Conservation (phyloP, 192 early-diverging fungal species). For the Coemansia sp. region DNA sequence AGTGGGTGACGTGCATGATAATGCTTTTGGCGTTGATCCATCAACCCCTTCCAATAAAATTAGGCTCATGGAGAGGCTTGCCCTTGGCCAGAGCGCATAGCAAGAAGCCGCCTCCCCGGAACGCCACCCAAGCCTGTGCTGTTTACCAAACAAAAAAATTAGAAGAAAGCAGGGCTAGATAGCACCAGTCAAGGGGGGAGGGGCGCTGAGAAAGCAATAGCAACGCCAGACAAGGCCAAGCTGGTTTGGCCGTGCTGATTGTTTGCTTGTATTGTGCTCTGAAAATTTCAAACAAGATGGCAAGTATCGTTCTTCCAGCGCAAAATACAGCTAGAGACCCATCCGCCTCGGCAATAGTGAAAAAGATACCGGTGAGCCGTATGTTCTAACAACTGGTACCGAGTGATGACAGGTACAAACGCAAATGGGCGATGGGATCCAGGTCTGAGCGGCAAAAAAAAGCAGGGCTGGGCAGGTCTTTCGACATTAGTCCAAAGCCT, state of each 20-base stretch:
- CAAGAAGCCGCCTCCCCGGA: constrained; percentile 2
- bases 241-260: background rate
- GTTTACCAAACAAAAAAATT: background rate
- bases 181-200: background rate
- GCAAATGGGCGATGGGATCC: background rate
- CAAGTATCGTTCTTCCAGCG: background rate
- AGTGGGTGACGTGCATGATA: background rate
- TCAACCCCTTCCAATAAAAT: background rate
- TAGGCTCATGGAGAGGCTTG: background rate
- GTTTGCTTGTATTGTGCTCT: background rate
- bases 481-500: background rate
- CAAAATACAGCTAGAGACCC: background rate
- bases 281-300: background rate
- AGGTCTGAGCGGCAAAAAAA: background rate
- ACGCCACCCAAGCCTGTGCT: background rate
- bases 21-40: background rate
- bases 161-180: background rate
- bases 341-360: background rate
- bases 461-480: background rate
- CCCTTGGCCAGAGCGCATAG: background rate
- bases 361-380: background rate
- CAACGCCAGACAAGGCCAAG: background rate
- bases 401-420: background rate
- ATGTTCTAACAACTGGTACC: background rate
- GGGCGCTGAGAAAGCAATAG: background rate